These are phyloP conservation scores for Fraxinus baroniana DNA, from an alignment of 305 asterid species.

Conservation along the genomic window DNA sequence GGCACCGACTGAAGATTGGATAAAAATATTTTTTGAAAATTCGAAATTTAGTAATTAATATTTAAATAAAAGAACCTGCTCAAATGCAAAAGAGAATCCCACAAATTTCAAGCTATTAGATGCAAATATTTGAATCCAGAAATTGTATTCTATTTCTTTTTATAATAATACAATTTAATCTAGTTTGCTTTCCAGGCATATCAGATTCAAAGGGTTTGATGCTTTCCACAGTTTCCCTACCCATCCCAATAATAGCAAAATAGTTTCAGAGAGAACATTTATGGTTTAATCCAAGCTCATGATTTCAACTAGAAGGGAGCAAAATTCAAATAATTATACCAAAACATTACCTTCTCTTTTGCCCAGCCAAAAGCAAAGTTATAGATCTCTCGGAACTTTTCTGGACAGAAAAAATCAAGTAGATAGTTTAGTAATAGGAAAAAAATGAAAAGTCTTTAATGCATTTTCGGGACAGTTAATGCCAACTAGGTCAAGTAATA, in stretches of 20 bases:
- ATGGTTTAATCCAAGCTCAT: background rate
- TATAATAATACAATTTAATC: background rate
- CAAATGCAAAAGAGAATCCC: background rate
- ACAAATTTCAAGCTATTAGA: background rate
- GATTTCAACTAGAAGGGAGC: constrained; percentile 12
- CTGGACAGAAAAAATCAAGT: constrained; percentile 41
- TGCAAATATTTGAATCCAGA: background rate
- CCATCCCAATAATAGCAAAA: background rate
- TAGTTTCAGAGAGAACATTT: background rate
- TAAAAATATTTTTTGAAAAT: background rate
- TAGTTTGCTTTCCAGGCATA: background rate
- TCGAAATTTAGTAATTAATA: background rate
- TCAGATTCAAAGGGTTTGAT: background rate
- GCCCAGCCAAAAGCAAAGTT: constrained; percentile 99
- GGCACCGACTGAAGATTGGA: background rate
- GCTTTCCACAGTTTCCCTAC: background rate
- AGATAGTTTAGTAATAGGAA: constrained; percentile 17
- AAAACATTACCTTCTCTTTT: constrained; percentile 77
- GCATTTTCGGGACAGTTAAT: constrained; percentile 7
- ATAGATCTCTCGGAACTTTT: constrained; percentile 85
- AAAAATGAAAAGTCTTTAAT: background rate
- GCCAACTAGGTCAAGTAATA: background rate
- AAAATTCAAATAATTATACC: constrained; percentile 3
- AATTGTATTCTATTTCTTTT: background rate
- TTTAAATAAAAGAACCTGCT: background rate